Evolutionary conservation across 2,329 filamentous ascomycete genomes (phyloP).

Genomic region (Fusarium hostae): DNA sequence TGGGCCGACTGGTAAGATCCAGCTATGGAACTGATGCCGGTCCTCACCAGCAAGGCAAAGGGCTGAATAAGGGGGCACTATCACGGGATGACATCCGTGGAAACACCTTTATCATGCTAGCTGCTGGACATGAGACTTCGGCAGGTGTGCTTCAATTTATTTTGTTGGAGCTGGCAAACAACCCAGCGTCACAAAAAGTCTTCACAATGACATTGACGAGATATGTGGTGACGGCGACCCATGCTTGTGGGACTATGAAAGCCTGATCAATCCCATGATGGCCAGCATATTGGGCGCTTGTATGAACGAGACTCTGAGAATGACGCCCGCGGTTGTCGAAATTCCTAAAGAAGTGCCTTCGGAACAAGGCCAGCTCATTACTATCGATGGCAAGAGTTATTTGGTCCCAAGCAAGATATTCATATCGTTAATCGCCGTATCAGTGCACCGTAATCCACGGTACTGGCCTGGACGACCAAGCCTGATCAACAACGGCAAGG

Average conservation of each 20-base stretch:
- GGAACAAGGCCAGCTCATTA: conserved; percentile 65
- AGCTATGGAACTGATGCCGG: conserved; percentile 45
- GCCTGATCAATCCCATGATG: conserved; percentile 71
- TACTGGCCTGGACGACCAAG: conserved; percentile 73
- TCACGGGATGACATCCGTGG: conserved; percentile 74
- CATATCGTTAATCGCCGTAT: conserved; percentile 66
- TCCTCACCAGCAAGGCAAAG: background rate
- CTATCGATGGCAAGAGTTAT: conserved; percentile 66
- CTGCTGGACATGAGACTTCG: conserved; percentile 85
- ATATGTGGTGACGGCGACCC: conserved; percentile 70
- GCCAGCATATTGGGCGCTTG: conserved; percentile 77
- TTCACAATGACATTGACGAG: conserved; percentile 76
- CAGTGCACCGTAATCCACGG: conserved; percentile 73
- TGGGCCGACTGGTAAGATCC: conserved; percentile 61
- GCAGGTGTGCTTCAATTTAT: conserved; percentile 80
- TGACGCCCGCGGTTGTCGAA: conserved; percentile 76
- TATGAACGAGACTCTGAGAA: conserved; percentile 80
- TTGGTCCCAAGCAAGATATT: conserved; percentile 66
- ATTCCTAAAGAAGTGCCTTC: conserved; percentile 74
- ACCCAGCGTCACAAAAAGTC: conserved; percentile 69
- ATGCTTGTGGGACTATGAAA: conserved; percentile 76
- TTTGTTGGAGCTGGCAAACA: conserved; percentile 73
- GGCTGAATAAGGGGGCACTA: conserved; percentile 53
- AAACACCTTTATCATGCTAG: conserved; percentile 74
- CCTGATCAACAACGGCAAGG: conserved; percentile 53